Conservation (phyloP, 352 stramenopile genomes). For the Pythium diclinum region DNA sequence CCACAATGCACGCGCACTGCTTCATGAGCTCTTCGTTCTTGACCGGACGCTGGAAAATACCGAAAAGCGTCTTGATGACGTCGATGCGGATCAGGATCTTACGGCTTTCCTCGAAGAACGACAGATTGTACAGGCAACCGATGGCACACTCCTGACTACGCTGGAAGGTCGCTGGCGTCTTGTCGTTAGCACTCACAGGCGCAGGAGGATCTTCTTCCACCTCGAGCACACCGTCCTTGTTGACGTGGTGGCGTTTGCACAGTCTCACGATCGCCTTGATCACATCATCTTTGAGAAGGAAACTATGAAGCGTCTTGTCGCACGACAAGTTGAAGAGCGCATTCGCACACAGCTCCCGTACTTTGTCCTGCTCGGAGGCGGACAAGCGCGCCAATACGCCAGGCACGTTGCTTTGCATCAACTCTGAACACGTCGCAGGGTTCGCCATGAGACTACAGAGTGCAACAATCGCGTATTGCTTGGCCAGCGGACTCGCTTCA, state of each 20-base stretch:
- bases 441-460: conserved; percentile 69
- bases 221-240: conserved; percentile 44
- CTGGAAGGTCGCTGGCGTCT: conserved; percentile 43
- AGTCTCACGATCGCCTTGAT: conserved; percentile 67
- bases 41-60: conserved; percentile 61
- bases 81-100: conserved; percentile 60
- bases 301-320: conserved; percentile 58
- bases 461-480: conserved; percentile 67
- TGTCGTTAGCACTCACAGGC: conserved; percentile 31
- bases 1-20: conserved; percentile 58
- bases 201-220: conserved; percentile 47
- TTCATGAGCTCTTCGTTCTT: conserved; percentile 69
- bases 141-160: conserved; percentile 70
- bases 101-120: conserved; percentile 63
- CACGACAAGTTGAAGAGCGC: conserved; percentile 81
- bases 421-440: conserved; percentile 46
- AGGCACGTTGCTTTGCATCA: conserved; percentile 69
- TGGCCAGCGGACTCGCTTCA: conserved; percentile 42
- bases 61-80: conserved; percentile 55
- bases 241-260: conserved; percentile 47
- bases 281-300: conserved; percentile 68
- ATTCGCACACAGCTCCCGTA: conserved; percentile 70
- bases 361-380: conserved; percentile 40
- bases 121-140: conserved; percentile 77
- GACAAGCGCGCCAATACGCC: conserved; percentile 51